These are phyloP conservation scores for Paramecium primaurelia DNA, from an alignment of 73 alveolate genomes.

Conservation along the genomic window DNA sequence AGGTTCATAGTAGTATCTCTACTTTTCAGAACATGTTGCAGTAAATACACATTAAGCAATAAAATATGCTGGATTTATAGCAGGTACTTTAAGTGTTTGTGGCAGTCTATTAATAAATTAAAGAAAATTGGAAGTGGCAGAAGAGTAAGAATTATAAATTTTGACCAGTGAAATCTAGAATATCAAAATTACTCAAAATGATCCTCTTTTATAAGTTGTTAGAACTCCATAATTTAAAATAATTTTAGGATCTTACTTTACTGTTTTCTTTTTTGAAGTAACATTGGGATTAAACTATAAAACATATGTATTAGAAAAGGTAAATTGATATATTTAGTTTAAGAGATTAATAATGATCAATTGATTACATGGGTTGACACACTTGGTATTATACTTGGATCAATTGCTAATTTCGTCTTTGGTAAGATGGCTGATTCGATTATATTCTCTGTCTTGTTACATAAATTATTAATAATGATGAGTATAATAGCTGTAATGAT, in stretches of 20 bases:
- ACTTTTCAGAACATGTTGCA: background rate
- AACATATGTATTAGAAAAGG: background rate
- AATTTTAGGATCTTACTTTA: background rate
- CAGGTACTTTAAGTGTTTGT: conserved; percentile 8
- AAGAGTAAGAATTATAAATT: background rate
- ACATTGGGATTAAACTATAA: conserved; percentile 21
- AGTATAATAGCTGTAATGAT: background rate
- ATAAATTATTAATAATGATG: background rate
- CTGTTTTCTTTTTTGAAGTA: conserved; percentile 2
- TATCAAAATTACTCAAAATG: background rate
- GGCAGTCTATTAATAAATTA: background rate
- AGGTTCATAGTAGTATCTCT: background rate
- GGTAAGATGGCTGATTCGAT: background rate
- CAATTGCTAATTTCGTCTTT: background rate
- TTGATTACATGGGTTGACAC: conserved; percentile 34
- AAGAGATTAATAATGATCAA: conserved; percentile 25
- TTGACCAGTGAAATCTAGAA: background rate
- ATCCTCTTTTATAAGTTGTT: background rate
- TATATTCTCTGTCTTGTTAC: background rate
- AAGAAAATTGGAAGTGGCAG: background rate
- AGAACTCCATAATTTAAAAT: background rate
- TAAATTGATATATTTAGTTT: background rate
- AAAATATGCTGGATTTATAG: background rate
- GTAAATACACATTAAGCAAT: background rate
- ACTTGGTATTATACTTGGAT: background rate